Evolutionary conservation across 345 rosid species (phyloP), one percentile per base, ranked within the genome.

Genomic region (Sapria himalayana): DNA sequence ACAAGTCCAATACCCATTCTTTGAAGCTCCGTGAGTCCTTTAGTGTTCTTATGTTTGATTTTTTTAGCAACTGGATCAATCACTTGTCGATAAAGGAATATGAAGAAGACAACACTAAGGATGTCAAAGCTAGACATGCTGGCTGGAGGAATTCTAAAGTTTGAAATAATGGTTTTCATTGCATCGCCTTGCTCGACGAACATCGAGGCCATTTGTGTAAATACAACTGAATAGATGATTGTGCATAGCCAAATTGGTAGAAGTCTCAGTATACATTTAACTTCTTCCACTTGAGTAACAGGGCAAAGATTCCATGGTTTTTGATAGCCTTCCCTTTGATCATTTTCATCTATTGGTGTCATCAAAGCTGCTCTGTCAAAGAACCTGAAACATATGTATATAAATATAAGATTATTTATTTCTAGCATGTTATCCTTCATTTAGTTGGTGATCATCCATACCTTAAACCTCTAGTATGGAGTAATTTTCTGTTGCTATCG

Each of bases 141-240:
- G 13, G 99, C 95, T 0, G 99, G 71, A 2, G 99, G 99, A 50
- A 91, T 63, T 45, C 54, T 66, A 71, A 91, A 91, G 45, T 66
- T 55, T 2, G 78, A 63, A 44, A 91, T 33, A 1, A 55, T 56
- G 11, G 96, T 91, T 48, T 71, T 91, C 99, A 91, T 91, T 9
- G 92, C 96, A 33, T 93, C 96, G 5, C 99, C 99, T 77, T 91
- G 99, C 61, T 78, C 99, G 13, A 91, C 99, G 29, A 91, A 91
- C 11, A 91, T 68, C 23, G 99, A 91, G 13, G 99, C 99, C 99
- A 91, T 91, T 55, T 91, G 99, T 3, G 98, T 89, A 61, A 89
- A 89, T 45, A 77, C 95, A 1, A 89, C 95, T 0, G 98, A 89
- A 72, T 91, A 91, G 40, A 84, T 38, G 38, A 91, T 80, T 56